Conservation (phyloP, 192 early-diverging fungal genomes). For the Diversispora epigaea region DNA sequence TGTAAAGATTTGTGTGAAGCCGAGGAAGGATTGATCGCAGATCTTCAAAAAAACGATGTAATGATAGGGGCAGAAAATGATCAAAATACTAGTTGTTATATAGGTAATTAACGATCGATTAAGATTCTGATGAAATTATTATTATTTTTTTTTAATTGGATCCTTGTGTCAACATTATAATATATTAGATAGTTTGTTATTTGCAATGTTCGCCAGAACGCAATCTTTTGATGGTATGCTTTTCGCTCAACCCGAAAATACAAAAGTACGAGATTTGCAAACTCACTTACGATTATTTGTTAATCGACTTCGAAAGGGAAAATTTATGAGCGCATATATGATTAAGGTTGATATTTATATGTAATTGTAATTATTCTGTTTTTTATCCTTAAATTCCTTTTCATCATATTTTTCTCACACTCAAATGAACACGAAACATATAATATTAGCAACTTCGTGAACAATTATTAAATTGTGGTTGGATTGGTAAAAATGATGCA, state of each 20-base stretch:
- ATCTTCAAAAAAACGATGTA: slow-evolving; percentile 31
- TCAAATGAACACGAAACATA: background rate
- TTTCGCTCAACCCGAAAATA: slow-evolving; percentile 46
- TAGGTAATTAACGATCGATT: slow-evolving; percentile 42
- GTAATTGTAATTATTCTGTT: background rate
- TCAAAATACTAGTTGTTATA: slow-evolving; percentile 63
- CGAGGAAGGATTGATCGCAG: slow-evolving; percentile 35
- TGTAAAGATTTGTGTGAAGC: slow-evolving; percentile 39
- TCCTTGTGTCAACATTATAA: too few species aligned
- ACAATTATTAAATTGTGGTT: slow-evolving; percentile 3
- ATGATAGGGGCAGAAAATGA: slow-evolving; percentile 63
- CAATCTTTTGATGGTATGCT: slow-evolving; percentile 60
- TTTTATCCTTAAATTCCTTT: background rate
- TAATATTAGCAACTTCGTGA: slow-evolving; percentile 27
- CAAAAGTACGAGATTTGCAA: slow-evolving; percentile 47
- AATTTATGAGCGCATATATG: slow-evolving; percentile 51
- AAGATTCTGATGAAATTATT: background rate
- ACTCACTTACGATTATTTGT: slow-evolving; percentile 55
- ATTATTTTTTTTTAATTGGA: background rate
- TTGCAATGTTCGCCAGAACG: slow-evolving; percentile 66
- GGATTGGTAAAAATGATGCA: slow-evolving; percentile 24
- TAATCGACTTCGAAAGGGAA: slow-evolving; percentile 61
- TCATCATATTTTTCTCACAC: background rate
- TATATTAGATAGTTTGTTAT: slow-evolving; percentile 52
- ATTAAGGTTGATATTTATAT: slow-evolving; percentile 43